Evolutionary conservation across 2,329 filamentous ascomycete genomes (phyloP).

Genomic region (Fusarium poae): DNA sequence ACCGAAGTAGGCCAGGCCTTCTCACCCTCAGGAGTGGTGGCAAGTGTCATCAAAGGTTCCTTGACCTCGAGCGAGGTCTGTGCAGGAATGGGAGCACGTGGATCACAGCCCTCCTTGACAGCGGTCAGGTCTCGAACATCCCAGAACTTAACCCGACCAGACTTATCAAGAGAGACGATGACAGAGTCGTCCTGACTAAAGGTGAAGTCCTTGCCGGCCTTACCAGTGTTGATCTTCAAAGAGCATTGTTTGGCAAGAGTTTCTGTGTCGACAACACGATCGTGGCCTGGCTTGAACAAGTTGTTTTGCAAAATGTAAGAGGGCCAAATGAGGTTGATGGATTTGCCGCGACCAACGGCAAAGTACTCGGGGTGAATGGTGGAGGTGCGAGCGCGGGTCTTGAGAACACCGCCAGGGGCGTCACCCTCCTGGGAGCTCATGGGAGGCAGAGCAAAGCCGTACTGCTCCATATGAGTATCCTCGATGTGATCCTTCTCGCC

Average conservation of each 20-base stretch:
- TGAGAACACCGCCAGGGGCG: conserved; percentile 89
- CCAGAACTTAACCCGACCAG: conserved; percentile 97
- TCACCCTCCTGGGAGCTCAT: conserved; percentile 89
- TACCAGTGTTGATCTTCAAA: conserved; percentile 94
- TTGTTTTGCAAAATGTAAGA: conserved; percentile 72
- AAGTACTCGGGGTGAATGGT: conserved; percentile 93
- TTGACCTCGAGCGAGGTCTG: conserved; percentile 80
- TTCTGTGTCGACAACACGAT: conserved; percentile 84
- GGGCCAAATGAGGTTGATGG: conserved; percentile 89
- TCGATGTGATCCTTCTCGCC: conserved; percentile 84
- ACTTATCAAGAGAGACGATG: conserved; percentile 96
- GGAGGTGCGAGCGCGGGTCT: conserved; percentile 93
- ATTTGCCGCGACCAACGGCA: conserved; percentile 94
- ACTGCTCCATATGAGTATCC: conserved; percentile 81
- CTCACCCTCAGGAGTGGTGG: conserved; percentile 86
- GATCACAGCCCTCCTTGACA: conserved; percentile 64
- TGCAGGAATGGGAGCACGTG: conserved; percentile 65
- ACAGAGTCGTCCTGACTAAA: conserved; percentile 97
- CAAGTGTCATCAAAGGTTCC: conserved; percentile 86
- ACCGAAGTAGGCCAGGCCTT: conserved; percentile 98
- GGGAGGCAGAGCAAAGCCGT: conserved; percentile 90
- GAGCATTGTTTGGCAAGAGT: conserved; percentile 88
- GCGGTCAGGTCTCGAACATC: conserved; percentile 85
- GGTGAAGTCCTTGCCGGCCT: conserved; percentile 97
- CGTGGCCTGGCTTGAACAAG: conserved; percentile 72